These are phyloP conservation scores for Aegilops umbellulata DNA, from an alignment of 176 grass and related monocot species.

Conservation along the genomic window DNA sequence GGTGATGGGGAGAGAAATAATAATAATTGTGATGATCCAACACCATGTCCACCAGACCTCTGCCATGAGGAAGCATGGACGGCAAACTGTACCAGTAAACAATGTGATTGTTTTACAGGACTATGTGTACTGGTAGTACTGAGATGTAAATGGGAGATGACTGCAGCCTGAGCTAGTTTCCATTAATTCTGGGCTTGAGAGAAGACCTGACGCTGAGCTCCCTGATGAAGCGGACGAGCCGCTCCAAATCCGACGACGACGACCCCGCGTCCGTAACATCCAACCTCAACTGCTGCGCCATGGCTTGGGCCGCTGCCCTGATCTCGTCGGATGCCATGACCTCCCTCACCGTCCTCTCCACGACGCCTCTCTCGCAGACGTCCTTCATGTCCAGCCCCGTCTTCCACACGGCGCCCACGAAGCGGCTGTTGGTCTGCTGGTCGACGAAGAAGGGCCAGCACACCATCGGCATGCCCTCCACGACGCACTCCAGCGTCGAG, in stretches of 20 bases:
- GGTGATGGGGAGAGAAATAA: too few species aligned
- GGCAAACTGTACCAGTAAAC: too few species aligned
- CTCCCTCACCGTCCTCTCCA: slow-evolving; percentile 45
- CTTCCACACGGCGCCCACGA: slow-evolving; percentile 38
- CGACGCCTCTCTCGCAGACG: slow-evolving; percentile 39
- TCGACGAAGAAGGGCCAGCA: slow-evolving; percentile 21
- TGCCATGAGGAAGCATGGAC: too few species aligned
- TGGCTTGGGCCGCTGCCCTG: neutral
- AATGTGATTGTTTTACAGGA: too few species aligned
- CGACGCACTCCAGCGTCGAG: slow-evolving; percentile 44
- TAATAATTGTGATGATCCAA: too few species aligned
- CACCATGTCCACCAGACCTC: too few species aligned
- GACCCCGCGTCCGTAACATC: neutral
- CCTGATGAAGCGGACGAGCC: neutral
- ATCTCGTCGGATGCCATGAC: slow-evolving; percentile 17
- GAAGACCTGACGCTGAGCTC: neutral
- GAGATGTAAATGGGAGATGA: too few species aligned
- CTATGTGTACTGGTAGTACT: too few species aligned
- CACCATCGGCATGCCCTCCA: slow-evolving; percentile 51
- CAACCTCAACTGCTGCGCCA: neutral
- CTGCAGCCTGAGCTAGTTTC: too few species aligned
- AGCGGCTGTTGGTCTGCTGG: slow-evolving; percentile 42
- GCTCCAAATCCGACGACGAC: neutral
- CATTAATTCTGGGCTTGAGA: too few species aligned
- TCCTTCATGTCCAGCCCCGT: slow-evolving; percentile 56